phyloP scores from a whole-genome alignment of 495 filamentous ascomycete species.

The Xanthoparmelia taractica region DNA sequence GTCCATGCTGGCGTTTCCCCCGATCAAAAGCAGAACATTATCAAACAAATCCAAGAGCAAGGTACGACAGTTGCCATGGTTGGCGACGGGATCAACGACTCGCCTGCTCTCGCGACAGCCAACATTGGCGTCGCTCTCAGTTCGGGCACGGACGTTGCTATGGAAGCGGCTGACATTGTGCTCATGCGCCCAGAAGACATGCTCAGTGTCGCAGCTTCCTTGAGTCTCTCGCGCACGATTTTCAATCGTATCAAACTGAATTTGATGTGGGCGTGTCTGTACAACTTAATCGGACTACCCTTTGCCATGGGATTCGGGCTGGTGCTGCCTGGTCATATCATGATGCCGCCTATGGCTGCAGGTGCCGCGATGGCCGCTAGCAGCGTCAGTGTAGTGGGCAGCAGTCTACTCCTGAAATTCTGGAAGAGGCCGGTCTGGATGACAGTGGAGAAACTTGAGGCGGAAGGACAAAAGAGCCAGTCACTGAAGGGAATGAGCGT shows the following conservation, averaged over 20 bases:
- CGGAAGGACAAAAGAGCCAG: slow-evolving; percentile 11
- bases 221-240: slow-evolving; percentile 75
- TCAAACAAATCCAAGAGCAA: slow-evolving; percentile 61
- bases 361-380: slow-evolving; percentile 90
- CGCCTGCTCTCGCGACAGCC: slow-evolving; percentile 86
- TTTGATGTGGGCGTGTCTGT: slow-evolving; percentile 80
- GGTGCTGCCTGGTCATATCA: slow-evolving; percentile 82
- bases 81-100: slow-evolving; percentile 98
- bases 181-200: slow-evolving; percentile 90
- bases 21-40: slow-evolving; percentile 77
- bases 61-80: slow-evolving; percentile 91
- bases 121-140: slow-evolving; percentile 88
- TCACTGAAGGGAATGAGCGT: slow-evolving; percentile 23
- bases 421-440: slow-evolving; percentile 89
- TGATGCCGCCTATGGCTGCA: slow-evolving; percentile 89
- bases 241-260: slow-evolving; percentile 93
- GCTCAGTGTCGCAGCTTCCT: slow-evolving; percentile 78
- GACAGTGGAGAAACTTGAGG: slow-evolving; percentile 58
- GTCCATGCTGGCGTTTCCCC: slow-evolving; percentile 80
- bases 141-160: slow-evolving; percentile 90
- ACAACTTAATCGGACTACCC: slow-evolving; percentile 86
- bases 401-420: slow-evolving; percentile 73
- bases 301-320: slow-evolving; percentile 85
- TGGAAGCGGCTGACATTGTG: slow-evolving; percentile 95
- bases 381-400: slow-evolving; percentile 82